Conservation (phyloP, 352 stramenopile genomes). For the Plasmopara muralis region DNA sequence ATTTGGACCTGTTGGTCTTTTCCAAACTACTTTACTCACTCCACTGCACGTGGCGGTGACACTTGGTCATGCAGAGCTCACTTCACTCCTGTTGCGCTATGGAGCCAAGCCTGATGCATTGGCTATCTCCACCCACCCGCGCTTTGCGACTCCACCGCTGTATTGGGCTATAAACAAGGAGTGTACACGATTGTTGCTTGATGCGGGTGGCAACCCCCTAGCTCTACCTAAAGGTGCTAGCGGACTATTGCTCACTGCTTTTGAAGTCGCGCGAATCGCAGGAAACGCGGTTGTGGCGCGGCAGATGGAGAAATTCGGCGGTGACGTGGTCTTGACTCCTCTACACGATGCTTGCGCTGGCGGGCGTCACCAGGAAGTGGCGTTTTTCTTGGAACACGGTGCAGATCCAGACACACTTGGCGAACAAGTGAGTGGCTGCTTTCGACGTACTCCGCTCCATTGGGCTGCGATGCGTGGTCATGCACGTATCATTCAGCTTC, state of each 20-base stretch:
- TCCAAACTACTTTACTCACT: constrained; percentile 58
- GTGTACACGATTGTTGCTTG: constrained; percentile 53
- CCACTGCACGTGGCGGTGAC: constrained; percentile 69
- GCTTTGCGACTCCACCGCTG: constrained; percentile 54
- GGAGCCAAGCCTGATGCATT: constrained; percentile 51
- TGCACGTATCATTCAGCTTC: constrained; percentile 42
- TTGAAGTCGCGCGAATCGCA: constrained; percentile 58
- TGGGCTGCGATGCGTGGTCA: constrained; percentile 78
- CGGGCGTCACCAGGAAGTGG: constrained; percentile 49
- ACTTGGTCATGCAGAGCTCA: constrained; percentile 61
- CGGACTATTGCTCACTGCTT: constrained; percentile 48
- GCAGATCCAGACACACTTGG: constrained; percentile 56
- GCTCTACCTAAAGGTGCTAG: constrained; percentile 25
- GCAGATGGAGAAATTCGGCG: constrained; percentile 74
- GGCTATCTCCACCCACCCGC: constrained; percentile 45
- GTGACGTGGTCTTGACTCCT: constrained; percentile 68
- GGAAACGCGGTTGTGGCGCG: constrained; percentile 58
- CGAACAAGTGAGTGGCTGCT: constrained; percentile 64
- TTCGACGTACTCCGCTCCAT: constrained; percentile 63
- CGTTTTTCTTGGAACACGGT: constrained; percentile 63
- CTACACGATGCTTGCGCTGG: constrained; percentile 60
- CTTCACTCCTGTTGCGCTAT: constrained; percentile 51
- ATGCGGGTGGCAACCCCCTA: constrained; percentile 65
- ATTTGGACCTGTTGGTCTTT: constrained; percentile 53
- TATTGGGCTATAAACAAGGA: constrained; percentile 72